These are phyloP conservation scores for Galerina marginata DNA, from an alignment of 768 basidiomycete species.

Conservation along the genomic window DNA sequence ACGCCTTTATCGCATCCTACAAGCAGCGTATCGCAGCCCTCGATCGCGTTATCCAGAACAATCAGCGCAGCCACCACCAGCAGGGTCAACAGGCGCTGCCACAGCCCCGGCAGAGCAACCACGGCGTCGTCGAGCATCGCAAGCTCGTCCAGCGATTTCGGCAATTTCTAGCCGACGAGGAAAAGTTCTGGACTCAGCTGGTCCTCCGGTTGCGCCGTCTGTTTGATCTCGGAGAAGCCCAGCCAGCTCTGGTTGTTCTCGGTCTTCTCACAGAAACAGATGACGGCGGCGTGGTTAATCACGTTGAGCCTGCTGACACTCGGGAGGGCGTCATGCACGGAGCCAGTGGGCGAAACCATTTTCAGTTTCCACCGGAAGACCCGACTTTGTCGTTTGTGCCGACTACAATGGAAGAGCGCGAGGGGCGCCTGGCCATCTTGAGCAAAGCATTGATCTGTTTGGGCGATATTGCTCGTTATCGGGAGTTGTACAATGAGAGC, in stretches of 20 bases:
- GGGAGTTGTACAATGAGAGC: constrained; percentile 85
- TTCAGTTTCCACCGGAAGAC: constrained; percentile 68
- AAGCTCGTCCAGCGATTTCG: constrained; percentile 89
- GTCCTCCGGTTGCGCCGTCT: constrained; percentile 75
- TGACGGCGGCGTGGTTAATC: constrained; percentile 28
- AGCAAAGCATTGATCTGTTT: constrained; percentile 91
- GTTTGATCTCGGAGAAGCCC: constrained; percentile 72
- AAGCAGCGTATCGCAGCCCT: constrained; percentile 74
- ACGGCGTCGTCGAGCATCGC: constrained; percentile 79
- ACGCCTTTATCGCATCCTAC: constrained; percentile 82
- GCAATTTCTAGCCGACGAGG: constrained; percentile 88
- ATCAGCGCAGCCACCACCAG: constrained; percentile 42
- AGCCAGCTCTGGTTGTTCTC: constrained; percentile 59
- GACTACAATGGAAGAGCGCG: constrained; percentile 56
- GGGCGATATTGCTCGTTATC: constrained; percentile 94
- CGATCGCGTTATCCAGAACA: constrained; percentile 58
- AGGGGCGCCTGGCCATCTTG: constrained; percentile 71
- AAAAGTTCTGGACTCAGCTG: constrained; percentile 89
- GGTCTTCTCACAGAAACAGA: constrained; percentile 53
- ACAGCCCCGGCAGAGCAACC: constrained; percentile 38
- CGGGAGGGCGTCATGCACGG: constrained; percentile 25
- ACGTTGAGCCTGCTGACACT: constrained; percentile 23
- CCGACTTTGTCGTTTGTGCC: constrained; percentile 39
- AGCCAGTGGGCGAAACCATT: constrained; percentile 57
- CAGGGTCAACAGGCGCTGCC: constrained; percentile 36